Percentiles rank a stretch among this genome's conserved stretches.
Conservation (phyloP, 805 yeast genomes). For the Saccharomycopsis sp. region DNA sequence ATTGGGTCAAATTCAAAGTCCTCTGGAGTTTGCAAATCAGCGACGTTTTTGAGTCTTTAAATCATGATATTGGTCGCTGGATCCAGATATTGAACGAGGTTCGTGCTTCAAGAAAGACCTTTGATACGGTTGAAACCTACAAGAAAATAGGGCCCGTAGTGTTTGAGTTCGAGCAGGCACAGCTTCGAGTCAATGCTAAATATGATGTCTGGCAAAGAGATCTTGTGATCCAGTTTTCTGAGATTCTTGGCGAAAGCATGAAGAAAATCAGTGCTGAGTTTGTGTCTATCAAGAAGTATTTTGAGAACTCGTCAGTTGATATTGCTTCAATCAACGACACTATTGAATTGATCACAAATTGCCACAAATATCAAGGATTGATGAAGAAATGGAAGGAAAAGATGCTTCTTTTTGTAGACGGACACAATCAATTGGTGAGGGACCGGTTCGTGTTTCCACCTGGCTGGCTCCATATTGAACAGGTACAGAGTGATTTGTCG, state of each 20-base stretch:
- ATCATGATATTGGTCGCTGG: conserved; percentile 41
- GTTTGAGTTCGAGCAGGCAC: conserved; percentile 48
- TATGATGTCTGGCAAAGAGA: conserved; percentile 55
- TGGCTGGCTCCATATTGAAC: conserved; percentile 59
- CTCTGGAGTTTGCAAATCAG: conserved; percentile 52
- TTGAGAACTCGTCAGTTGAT: conserved; percentile 34
- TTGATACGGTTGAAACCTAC: conserved; percentile 44
- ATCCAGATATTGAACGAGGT: conserved; percentile 38
- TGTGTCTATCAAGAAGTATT: conserved; percentile 27
- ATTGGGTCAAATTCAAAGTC: conserved; percentile 52
- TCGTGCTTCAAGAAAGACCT: conserved; percentile 35
- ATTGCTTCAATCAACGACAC: conserved; percentile 35
- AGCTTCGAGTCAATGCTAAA: conserved; percentile 43
- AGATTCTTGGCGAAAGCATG: conserved; percentile 30
- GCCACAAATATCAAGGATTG: conserved; percentile 31
- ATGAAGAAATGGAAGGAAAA: conserved; percentile 23
- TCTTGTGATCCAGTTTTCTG: conserved; percentile 36
- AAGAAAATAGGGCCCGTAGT: conserved; percentile 36
- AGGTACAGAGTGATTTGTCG: conserved; percentile 44
- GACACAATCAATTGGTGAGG: conserved; percentile 38
- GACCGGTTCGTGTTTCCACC: conserved; percentile 42
- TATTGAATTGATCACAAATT: conserved; percentile 32
- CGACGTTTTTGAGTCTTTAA: conserved; percentile 32
- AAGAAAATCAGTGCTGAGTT: conserved; percentile 30
- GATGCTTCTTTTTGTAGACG: conserved; percentile 26